phyloP scores from a whole-genome alignment of 2,329 filamentous ascomycete genomes.

The Apiospora marii region DNA sequence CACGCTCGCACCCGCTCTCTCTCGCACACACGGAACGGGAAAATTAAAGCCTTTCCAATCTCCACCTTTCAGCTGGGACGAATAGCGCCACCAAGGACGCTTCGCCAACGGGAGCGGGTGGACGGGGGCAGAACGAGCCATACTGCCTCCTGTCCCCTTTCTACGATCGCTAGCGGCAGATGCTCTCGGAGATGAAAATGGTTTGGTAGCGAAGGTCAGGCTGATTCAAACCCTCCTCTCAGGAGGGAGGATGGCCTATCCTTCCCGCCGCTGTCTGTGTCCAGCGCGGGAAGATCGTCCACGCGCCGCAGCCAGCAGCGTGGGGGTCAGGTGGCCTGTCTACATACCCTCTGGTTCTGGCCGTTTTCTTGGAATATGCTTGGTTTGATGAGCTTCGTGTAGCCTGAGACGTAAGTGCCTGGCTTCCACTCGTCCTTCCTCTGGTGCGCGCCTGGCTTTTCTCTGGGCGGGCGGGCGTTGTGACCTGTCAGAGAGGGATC shows the following conservation, averaged over 20 bases:
- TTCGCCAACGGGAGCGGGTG: neutral
- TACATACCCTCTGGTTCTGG: neutral
- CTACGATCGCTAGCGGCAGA: neutral
- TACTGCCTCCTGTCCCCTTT: neutral
- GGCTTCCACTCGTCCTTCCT: neutral
- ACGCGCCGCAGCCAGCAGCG: neutral
- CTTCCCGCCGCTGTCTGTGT: neutral
- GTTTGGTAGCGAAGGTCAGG: neutral
- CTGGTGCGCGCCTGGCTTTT: neutral
- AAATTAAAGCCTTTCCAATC: no score
- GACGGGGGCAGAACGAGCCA: neutral
- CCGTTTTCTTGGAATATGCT: neutral
- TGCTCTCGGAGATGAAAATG: neutral
- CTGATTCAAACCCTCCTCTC: neutral
- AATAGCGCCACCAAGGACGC: neutral
- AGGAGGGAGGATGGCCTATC: neutral
- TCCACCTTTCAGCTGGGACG: conserved; percentile 2
- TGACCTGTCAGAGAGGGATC: neutral
- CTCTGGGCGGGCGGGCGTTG: neutral
- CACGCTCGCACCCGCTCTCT: neutral
- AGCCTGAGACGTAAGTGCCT: neutral
- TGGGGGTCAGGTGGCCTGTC: neutral
- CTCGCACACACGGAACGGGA: neutral
- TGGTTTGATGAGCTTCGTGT: neutral
- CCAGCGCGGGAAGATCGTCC: neutral